phyloP scores from a whole-genome alignment of 805 yeast genomes.

The Wickerhamiella kurtzmanii region DNA sequence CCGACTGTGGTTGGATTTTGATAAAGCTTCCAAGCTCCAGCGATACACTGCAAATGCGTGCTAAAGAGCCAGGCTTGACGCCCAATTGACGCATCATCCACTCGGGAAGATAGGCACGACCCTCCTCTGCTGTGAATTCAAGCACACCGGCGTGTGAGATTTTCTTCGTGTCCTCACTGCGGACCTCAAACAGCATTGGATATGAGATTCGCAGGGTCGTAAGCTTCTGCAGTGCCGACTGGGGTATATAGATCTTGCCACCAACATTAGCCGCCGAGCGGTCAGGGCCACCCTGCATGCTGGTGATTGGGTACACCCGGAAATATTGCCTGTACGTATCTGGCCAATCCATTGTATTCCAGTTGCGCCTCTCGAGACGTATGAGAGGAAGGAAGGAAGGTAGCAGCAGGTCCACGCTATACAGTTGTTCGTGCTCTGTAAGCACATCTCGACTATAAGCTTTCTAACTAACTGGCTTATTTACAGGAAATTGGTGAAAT shows the following conservation, averaged over 20 bases:
- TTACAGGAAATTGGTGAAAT: too few species aligned
- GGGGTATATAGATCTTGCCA: slow-evolving; percentile 91
- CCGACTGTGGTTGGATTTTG: slow-evolving; percentile 89
- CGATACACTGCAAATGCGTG: slow-evolving; percentile 58
- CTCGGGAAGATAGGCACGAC: slow-evolving; percentile 83
- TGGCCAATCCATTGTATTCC: slow-evolving; percentile 2
- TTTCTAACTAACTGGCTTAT: too few species aligned
- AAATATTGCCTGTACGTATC: slow-evolving; percentile 67
- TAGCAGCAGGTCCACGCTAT: too few species aligned
- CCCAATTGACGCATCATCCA: slow-evolving; percentile 86
- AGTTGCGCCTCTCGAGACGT: too few species aligned
- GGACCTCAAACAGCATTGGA: slow-evolving; percentile 85
- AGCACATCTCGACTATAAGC: too few species aligned
- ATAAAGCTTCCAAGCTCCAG: slow-evolving; percentile 80
- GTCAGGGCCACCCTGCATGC: slow-evolving; percentile 65
- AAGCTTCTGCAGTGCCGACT: slow-evolving; percentile 76
- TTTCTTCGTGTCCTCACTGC: slow-evolving; percentile 46
- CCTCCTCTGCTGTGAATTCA: slow-evolving; percentile 95
- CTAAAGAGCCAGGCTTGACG: slow-evolving; percentile 64
- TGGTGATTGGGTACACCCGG: slow-evolving; percentile 80
- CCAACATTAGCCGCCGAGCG: slow-evolving; percentile 71
- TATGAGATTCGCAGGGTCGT: slow-evolving; percentile 83
- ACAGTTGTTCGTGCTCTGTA: too few species aligned
- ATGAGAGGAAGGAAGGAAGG: too few species aligned
- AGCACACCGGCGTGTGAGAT: slow-evolving; percentile 85